Base-by-base conservation (phyloP, 306 rosid genomes). In the Acacia acuminata region DNA sequence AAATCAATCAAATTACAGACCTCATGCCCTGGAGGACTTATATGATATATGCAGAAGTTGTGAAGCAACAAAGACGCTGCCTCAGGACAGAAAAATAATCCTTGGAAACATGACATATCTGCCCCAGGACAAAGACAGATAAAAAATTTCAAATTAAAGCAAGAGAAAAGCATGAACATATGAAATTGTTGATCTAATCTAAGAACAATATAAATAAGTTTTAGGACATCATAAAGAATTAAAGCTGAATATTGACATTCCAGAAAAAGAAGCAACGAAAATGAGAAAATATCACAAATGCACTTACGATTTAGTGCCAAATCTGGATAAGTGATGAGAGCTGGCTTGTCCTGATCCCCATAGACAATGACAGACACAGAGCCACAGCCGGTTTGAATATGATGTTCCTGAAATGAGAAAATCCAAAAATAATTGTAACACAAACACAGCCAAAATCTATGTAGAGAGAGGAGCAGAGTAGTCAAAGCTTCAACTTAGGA, bases 1-100 rank as follows among this genome's bases (percentile, higher is more conserved):
- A 51, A 82, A 69, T 72, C 9, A 73, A 86, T 76, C 78, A 85
- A 79, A 56, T 73, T 79, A 89, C 97, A 88, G 84, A 94, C 97
- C 98, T 94, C 97, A 64, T 94, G 97, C 66, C 98, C 98, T 14
- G 98, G 98, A 51, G 98, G 97, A 84, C 97, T 92, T 78, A 94
- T 91, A 81, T 94, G 98, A 78, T 94, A 94, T 81, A 94, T 90
- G 88, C 98, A 94, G 79, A 94, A 94, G 92, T 94, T 94, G 88
- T 94, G 97, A 79, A 92, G 98, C 74, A 94, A 87, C 89, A 94
- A 88, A 61, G 98, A 94, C 87, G 97, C 94, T 0, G 94, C 98
- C 89, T 94, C 98, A 0, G 97, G 97, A 85, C 93, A 93, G 78
- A 94, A 94, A 88, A 94, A 91, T 77, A 94, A 85, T 84, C 98